phyloP scores from a whole-genome alignment of 192 early-diverging fungal genomes.

The Piromyces sp. region DNA sequence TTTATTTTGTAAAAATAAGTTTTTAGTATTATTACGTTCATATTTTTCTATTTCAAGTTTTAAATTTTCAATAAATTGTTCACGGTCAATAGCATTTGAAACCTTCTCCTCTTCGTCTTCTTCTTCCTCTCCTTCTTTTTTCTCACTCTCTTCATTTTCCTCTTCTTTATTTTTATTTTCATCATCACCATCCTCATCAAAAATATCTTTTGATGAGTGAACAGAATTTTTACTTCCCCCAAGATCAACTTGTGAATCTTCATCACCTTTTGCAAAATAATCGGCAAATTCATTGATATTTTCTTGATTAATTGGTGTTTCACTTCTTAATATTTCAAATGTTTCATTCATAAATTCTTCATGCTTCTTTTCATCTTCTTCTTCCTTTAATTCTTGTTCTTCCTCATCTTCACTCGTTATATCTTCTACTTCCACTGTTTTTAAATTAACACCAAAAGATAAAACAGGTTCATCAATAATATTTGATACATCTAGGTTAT shows the following conservation, averaged over 20 bases:
- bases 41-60: neutral
- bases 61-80: neutral
- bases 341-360: conserved; percentile 37
- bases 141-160: conserved; percentile 12
- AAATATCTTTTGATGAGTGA: neutral
- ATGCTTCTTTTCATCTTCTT: conserved; percentile 50
- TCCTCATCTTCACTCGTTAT: neutral
- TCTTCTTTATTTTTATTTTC: conserved; percentile 12
- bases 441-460: neutral
- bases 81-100: neutral
- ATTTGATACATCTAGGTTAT: neutral
- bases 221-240: neutral
- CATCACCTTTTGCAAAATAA: conserved; percentile 16
- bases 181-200: conserved; percentile 18
- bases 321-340: conserved; percentile 29
- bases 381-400: conserved; percentile 16
- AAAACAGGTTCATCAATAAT: neutral
- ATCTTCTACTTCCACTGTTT: neutral
- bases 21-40: conserved; percentile 5
- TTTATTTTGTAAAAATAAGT: conserved; percentile 27
- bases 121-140: conserved; percentile 12
- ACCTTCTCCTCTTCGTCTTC: neutral
- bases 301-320: conserved; percentile 9
- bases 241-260: conserved; percentile 25
- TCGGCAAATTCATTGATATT: conserved; percentile 12